phyloP scores from a whole-genome alignment of 192 early-diverging fungal genomes.

The Lunasporangiospora selenospora region DNA sequence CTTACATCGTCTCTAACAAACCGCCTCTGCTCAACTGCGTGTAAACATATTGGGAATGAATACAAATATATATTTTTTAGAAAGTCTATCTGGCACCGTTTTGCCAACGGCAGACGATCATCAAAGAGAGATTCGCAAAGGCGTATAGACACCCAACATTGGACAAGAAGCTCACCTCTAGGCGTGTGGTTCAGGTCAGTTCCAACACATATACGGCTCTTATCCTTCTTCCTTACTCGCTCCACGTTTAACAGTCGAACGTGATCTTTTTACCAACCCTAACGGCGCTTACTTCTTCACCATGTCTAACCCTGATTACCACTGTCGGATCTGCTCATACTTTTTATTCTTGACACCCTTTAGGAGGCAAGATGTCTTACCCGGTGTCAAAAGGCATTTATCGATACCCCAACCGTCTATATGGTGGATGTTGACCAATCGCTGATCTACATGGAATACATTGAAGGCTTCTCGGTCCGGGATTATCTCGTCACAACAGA shows the following conservation, averaged over 20 bases:
- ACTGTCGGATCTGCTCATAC: background rate
- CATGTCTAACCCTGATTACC: background rate
- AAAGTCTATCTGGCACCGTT: conserved; percentile 78
- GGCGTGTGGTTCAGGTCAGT: conserved; percentile 71
- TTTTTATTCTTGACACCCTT: too few species aligned
- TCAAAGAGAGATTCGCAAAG: conserved; percentile 95
- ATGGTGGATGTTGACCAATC: conserved; percentile 74
- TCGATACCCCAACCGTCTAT: conserved; percentile 85
- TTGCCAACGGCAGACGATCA: conserved; percentile 66
- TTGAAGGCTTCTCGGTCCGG: conserved; percentile 80
- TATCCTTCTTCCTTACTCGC: too few species aligned
- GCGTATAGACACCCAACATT: conserved; percentile 90
- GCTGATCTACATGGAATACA: conserved; percentile 91
- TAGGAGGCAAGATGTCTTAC: conserved; percentile 86
- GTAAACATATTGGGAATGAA: too few species aligned
- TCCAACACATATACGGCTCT: too few species aligned
- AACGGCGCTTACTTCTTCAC: background rate
- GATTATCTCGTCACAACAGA: conserved; percentile 62
- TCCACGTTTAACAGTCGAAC: conserved; percentile 15
- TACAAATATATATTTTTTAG: conserved; percentile 48
- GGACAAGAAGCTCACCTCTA: conserved; percentile 81
- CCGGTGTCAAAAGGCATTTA: conserved; percentile 70
- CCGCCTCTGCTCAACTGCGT: too few species aligned
- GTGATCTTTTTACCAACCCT: background rate
- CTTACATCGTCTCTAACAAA: background rate